A percentile compares a stretch with the other conserved stretches of the same genome.
Conservation (phyloP, 2,329 filamentous ascomycete genomes). For the Parastagonospora nodorum region DNA sequence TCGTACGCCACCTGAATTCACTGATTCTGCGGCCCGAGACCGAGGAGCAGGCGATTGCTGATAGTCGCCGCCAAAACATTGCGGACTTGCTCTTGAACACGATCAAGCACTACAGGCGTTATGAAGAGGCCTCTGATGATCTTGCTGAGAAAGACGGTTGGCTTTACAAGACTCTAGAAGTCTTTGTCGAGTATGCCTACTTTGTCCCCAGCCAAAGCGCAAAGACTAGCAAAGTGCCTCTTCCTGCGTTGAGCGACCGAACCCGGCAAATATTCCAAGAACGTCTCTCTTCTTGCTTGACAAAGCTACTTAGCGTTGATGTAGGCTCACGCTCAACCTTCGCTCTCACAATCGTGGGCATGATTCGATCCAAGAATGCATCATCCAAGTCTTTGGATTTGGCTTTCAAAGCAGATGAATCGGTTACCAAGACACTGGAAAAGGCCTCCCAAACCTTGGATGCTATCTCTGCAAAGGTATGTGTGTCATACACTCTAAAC, state of each 20-base stretch:
- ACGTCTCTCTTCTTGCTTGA: conserved; percentile 60
- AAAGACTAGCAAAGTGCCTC: conserved; percentile 42
- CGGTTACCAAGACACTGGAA: conserved; percentile 46
- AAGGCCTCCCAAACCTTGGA: conserved; percentile 40
- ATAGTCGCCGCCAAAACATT: conserved; percentile 54
- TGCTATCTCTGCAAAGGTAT: conserved; percentile 32
- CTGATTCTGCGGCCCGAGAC: conserved; percentile 53
- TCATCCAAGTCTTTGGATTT: conserved; percentile 46
- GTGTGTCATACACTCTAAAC: neutral
- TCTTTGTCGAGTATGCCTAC: conserved; percentile 57
- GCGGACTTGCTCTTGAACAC: conserved; percentile 60
- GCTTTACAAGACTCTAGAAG: conserved; percentile 52
- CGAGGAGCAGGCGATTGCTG: conserved; percentile 52
- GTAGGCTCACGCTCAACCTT: conserved; percentile 28
- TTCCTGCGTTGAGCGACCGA: conserved; percentile 53
- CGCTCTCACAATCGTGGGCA: conserved; percentile 34
- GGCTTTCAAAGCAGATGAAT: conserved; percentile 55
- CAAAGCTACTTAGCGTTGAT: conserved; percentile 51
- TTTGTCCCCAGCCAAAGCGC: conserved; percentile 48
- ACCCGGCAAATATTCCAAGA: conserved; percentile 59
- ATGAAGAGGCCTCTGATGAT: conserved; percentile 24
- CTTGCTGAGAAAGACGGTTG: conserved; percentile 46
- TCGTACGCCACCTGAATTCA: conserved; percentile 58
- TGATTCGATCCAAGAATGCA: conserved; percentile 31
- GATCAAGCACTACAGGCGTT: conserved; percentile 49